Percentiles rank a stretch among this genome's conserved stretches.
phyloP scores from a whole-genome alignment of 768 basidiomycete species.

The Sporobolomyces roseus region DNA sequence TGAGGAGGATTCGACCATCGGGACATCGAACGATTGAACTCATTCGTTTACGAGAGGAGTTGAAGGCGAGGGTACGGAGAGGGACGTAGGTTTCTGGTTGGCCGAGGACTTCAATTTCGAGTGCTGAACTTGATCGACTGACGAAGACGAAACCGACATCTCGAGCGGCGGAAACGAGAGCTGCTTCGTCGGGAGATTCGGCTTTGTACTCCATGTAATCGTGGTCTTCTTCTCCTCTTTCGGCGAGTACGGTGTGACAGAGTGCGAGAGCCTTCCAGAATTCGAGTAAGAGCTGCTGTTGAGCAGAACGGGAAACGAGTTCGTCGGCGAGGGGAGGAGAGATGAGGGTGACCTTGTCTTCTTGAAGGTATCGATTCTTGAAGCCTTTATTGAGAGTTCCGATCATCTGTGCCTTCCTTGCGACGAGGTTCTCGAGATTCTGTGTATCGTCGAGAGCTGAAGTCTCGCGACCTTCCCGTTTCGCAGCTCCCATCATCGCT shows the following conservation, averaged over 20 bases:
- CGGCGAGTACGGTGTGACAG: constrained; percentile 86
- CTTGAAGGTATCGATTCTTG: constrained; percentile 80
- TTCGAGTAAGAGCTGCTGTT: constrained; percentile 56
- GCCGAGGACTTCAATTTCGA: constrained; percentile 90
- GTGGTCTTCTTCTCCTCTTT: constrained; percentile 63
- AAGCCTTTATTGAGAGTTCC: constrained; percentile 67
- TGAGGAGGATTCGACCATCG: constrained; percentile 73
- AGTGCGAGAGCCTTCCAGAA: constrained; percentile 95
- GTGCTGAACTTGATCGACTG: constrained; percentile 62
- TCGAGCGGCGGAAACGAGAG: constrained; percentile 82
- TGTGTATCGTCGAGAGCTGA: constrained; percentile 67
- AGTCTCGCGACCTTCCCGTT: constrained; percentile 64
- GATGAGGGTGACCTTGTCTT: constrained; percentile 78
- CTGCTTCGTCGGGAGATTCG: constrained; percentile 92
- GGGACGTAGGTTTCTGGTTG: constrained; percentile 74
- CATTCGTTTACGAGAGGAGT: constrained; percentile 91
- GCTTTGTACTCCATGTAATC: constrained; percentile 72
- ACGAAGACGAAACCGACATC: constrained; percentile 92
- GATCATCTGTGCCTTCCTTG: constrained; percentile 73
- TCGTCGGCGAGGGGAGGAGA: constrained; percentile 79
- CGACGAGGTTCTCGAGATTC: constrained; percentile 62
- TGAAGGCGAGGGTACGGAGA: constrained; percentile 85
- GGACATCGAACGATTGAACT: constrained; percentile 82
- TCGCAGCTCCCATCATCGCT: constrained; percentile 86
- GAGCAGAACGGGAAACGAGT: constrained; percentile 54